Evolutionary conservation across 2,329 filamentous ascomycete genomes (phyloP).

Genomic region (Talaromyces sp.): DNA sequence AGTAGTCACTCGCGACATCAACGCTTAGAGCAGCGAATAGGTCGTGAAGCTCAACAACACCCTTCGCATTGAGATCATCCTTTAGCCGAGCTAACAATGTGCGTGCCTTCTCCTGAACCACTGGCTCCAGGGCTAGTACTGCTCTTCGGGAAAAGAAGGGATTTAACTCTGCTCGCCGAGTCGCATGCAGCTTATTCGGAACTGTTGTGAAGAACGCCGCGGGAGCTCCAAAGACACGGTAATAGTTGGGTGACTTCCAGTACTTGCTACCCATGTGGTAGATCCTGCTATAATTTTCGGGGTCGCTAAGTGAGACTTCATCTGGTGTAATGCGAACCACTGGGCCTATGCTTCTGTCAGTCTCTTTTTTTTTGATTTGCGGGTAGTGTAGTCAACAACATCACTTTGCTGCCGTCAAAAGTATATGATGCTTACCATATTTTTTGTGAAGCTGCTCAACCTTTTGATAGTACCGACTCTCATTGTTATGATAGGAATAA

Average conservation of each 20-base stretch:
- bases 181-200: neutral
- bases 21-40: neutral
- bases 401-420: neutral
- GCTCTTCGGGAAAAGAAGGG: neutral
- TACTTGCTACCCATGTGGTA: neutral
- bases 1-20: neutral
- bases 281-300: neutral
- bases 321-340: neutral
- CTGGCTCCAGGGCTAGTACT: neutral
- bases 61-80: neutral
- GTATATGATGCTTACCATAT: neutral
- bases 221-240: neutral
- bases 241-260: neutral
- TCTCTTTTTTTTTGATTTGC: neutral
- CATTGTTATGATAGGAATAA: neutral
- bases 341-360: neutral
- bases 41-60: neutral
- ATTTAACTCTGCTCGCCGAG: neutral
- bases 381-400: neutral
- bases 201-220: neutral
- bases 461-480: neutral
- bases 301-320: neutral
- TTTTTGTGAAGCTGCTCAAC: neutral
- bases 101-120: neutral
- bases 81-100: neutral